phyloP scores from a whole-genome alignment of 2,329 filamentous ascomycete species.

The Trichoderma sp. region DNA sequence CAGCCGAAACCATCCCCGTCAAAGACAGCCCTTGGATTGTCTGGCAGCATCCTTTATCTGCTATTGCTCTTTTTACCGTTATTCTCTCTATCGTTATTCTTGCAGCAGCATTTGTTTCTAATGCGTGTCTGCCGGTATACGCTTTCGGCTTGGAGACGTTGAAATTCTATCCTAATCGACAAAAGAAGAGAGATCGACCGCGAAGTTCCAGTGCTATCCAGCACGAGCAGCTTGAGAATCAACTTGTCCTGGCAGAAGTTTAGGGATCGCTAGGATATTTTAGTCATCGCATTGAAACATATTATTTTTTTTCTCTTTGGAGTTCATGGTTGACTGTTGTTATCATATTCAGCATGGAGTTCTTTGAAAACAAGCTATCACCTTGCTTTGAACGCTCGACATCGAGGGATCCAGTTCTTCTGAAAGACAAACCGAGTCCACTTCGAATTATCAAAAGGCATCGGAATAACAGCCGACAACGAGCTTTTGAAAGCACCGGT shows the following conservation, averaged over 20 bases:
- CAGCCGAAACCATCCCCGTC: neutral
- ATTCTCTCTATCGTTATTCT: slow-evolving; percentile 20
- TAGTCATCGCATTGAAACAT: neutral
- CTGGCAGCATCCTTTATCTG: slow-evolving; percentile 24
- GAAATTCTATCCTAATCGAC: neutral
- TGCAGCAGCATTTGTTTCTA: slow-evolving; percentile 6
- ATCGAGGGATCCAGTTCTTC: slow-evolving; percentile 31
- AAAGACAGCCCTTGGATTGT: neutral
- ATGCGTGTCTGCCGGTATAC: slow-evolving; percentile 7
- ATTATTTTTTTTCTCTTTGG: neutral
- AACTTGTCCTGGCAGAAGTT: neutral
- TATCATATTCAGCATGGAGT: slow-evolving; percentile 41
- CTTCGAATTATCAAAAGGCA: slow-evolving; percentile 49
- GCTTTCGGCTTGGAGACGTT: neutral
- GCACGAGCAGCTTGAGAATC: neutral
- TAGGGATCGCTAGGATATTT: neutral
- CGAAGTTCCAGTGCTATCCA: neutral
- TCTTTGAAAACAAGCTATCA: slow-evolving; percentile 37
- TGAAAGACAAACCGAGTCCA: slow-evolving; percentile 47
- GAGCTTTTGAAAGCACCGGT: neutral
- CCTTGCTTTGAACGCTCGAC: slow-evolving; percentile 41
- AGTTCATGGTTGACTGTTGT: neutral
- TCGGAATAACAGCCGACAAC: neutral
- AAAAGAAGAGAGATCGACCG: neutral
- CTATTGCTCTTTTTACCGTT: slow-evolving; percentile 20